Conservation (phyloP, 257 asterid genomes). For the Coffea canephora region DNA sequence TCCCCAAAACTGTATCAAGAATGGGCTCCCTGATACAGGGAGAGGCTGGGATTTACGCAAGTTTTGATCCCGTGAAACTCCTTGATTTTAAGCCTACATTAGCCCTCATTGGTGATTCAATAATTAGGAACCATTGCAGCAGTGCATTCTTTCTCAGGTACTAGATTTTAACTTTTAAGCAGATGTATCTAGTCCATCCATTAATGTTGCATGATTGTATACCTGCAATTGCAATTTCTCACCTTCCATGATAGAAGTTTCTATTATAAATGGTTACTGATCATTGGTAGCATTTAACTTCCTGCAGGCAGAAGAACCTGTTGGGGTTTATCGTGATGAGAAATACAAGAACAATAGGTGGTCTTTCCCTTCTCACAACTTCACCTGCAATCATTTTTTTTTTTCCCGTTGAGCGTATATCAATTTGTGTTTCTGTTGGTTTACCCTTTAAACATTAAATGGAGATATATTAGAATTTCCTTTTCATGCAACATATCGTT, state of each 20-base stretch:
- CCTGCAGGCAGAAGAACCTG: constrained; percentile 54
- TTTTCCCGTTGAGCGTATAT: no score
- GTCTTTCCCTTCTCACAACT: constrained; percentile 50
- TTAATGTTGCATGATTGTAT: no score
- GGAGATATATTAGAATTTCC: no score
- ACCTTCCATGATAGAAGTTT: no score
- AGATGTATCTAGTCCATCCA: no score
- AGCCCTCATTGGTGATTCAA: constrained; percentile 86
- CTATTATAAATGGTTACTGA: no score
- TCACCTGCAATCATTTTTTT: constrained; percentile 15
- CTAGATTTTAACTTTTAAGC: no score
- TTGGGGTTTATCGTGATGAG: constrained; percentile 61
- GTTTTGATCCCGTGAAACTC: constrained; percentile 46
- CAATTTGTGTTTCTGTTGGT: no score
- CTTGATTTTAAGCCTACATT: constrained; percentile 53
- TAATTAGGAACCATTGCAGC: constrained; percentile 70
- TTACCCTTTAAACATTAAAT: no score
- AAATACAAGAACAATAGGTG: constrained; percentile 53
- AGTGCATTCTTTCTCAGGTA: constrained; percentile 81
- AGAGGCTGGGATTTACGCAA: constrained; percentile 51
- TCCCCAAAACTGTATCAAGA: constrained; percentile 72
- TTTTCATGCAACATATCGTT: no score
- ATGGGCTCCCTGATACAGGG: constrained; percentile 63
- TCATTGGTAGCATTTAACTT: no score
- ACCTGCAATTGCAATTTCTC: no score